Percentiles rank a stretch among this genome's conserved stretches.
Evolutionary conservation across 148 eudicot genomes (phyloP).

Genomic region (Fagopyrum tataricum): DNA sequence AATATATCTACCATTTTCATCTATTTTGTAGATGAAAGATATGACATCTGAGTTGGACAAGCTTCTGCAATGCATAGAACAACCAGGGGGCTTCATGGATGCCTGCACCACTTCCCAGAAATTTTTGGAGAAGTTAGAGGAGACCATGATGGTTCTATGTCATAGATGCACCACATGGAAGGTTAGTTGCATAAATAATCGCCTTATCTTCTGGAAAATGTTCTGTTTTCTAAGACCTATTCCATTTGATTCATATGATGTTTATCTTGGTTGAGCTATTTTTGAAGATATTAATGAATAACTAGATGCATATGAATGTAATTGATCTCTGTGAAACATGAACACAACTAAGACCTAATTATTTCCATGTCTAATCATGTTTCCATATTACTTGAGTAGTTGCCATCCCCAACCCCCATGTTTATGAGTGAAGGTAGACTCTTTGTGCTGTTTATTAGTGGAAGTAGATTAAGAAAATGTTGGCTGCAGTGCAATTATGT

Average conservation of each 20-base stretch:
- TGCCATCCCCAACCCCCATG: neutral
- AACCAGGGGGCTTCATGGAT: slow-evolving; percentile 61
- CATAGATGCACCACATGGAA: slow-evolving; percentile 44
- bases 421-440: slow-evolving; percentile 5
- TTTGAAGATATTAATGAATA: no score
- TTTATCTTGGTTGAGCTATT: neutral
- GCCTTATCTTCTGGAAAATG: neutral
- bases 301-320: neutral
- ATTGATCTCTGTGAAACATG: no score
- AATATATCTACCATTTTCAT: slow-evolving; percentile 4
- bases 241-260: neutral
- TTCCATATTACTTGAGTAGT: neutral
- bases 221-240: neutral
- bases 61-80: slow-evolving; percentile 62
- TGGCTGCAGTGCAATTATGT: neutral
- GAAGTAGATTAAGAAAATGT: neutral
- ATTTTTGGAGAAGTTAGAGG: slow-evolving; percentile 51
- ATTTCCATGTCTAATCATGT: neutral
- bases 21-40: slow-evolving; percentile 58
- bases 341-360: neutral
- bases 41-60: slow-evolving; percentile 68
- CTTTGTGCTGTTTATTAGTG: neutral
- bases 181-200: slow-evolving; percentile 28
- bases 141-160: slow-evolving; percentile 37
- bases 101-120: slow-evolving; percentile 43